phyloP scores from a whole-genome alignment of 129 eudicot species.

The Tagetes erecta region DNA sequence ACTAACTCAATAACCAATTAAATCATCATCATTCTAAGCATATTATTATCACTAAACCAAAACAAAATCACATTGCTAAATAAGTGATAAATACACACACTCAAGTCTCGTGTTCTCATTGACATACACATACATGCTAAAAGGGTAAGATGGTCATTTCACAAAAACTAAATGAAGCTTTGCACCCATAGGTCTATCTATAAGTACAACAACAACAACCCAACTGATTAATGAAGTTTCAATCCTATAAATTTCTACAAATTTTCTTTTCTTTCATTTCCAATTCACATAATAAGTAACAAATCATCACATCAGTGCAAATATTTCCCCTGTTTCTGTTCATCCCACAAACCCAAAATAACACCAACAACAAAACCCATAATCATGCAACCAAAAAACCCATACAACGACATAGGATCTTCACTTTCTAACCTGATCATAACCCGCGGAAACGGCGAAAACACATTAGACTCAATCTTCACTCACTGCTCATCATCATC shows the following conservation, averaged over 20 bases:
- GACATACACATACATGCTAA: neutral
- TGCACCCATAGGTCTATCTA: conserved; percentile 34
- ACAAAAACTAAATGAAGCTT: conserved; percentile 8
- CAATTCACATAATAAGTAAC: conserved; percentile 28
- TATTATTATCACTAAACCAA: too few species aligned
- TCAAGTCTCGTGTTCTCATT: too few species aligned
- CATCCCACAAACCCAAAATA: conserved; percentile 27
- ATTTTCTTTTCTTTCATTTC: conserved; percentile 21
- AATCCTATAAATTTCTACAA: neutral
- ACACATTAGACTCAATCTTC: conserved; percentile 85
- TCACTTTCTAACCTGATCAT: conserved; percentile 72
- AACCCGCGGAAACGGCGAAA: conserved; percentile 45
- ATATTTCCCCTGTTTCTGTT: conserved; percentile 21
- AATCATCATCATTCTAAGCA: too few species aligned
- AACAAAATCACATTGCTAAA: too few species aligned
- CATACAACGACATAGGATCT: conserved; percentile 41
- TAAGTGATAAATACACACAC: too few species aligned
- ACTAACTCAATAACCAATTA: too few species aligned
- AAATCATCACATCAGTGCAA: neutral
- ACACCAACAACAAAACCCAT: conserved; percentile 14
- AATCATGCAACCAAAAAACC: conserved; percentile 43
- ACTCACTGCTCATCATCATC: conserved; percentile 43
- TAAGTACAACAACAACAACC: conserved; percentile 43
- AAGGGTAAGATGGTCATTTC: conserved; percentile 30
- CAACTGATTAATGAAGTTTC: conserved; percentile 24